Evolutionary conservation across 2,329 filamentous ascomycete genomes (phyloP), one percentile per base, ranked within the genome.

Genomic region (Coccinonectria pachysandricola): DNA sequence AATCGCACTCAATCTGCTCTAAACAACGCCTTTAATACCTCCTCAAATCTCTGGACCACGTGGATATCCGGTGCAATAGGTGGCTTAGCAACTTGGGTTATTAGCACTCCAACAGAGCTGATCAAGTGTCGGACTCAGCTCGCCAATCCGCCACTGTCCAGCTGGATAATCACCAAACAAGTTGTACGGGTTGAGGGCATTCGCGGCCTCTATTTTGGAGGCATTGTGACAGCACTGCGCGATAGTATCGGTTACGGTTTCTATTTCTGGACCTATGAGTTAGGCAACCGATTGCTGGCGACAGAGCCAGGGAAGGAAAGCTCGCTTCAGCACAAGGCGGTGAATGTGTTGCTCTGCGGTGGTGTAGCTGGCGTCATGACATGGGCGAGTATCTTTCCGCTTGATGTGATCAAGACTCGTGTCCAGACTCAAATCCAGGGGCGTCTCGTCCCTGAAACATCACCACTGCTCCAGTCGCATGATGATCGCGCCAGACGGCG

Each of bases 221-320:
- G 88, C 12, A 64, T 60, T 1, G 74, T 95, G 10, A 96, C 88
- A 1, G 83, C 79, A 27, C 50, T 88, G 20, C 68, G 88, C 25
- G 88, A 96, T 55, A 79, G 79, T 31, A 71, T 95, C 29, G 88
- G 88, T n/a, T 96, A 95, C 56, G 88, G 87, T 0, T 95, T 95
- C 54, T 96, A 95, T 50, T 96, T 96, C 53, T 93, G 82, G 81
- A 79, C 80, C 1, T 96, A 95, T 48, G 82, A 92, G 54, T 60
- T 87, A 32, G 73, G 67, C 37, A 84, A 79, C 18, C 59, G 63
- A 28, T 62, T 75, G 53, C 59, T 60, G 11, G 57, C 56, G 4
- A 26, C 38, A 6, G 32, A 32, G 7, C 20, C 31, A 10, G 32
- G 32, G 8, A 28, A 41, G 9, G 39, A 41, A 12, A 32, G 41